Percentiles rank a stretch among this genome's conserved stretches.
phyloP scores from a whole-genome alignment of 805 yeast genomes.

The Yamadazyma kitorensis region DNA sequence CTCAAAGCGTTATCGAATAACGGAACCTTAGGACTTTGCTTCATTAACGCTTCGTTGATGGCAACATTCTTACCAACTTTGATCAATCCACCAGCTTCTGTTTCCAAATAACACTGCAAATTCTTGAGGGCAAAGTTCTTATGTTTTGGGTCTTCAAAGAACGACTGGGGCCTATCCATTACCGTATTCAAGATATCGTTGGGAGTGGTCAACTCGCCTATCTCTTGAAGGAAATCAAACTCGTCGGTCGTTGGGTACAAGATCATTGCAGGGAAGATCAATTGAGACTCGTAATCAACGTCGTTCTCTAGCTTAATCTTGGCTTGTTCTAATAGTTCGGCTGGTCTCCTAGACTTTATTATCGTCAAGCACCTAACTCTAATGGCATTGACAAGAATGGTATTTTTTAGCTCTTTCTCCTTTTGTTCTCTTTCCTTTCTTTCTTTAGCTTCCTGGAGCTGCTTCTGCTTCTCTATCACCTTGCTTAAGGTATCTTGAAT shows the following conservation, averaged over 20 bases:
- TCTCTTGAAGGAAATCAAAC: conserved; percentile 75
- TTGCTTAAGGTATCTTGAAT: conserved; percentile 45
- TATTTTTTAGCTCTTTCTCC: conserved; percentile 39
- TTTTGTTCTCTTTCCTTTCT: conserved; percentile 36
- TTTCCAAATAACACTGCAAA: conserved; percentile 77
- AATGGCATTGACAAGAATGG: conserved; percentile 57
- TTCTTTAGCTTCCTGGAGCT: conserved; percentile 24
- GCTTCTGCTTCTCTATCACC: conserved; percentile 37
- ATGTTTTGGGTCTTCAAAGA: conserved; percentile 65
- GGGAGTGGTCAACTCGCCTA: conserved; percentile 71
- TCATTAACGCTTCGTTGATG: conserved; percentile 60
- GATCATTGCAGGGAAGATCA: conserved; percentile 77
- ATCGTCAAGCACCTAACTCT: conserved; percentile 54
- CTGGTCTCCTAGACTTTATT: conserved; percentile 50
- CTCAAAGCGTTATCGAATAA: conserved; percentile 71
- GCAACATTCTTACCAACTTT: conserved; percentile 79
- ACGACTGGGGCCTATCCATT: conserved; percentile 60
- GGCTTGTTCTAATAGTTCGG: conserved; percentile 52
- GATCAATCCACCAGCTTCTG: conserved; percentile 77
- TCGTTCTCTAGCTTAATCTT: conserved; percentile 60
- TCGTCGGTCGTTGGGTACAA: conserved; percentile 82
- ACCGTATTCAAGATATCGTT: conserved; percentile 59
- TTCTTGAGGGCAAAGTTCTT: conserved; percentile 54
- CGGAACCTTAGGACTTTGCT: conserved; percentile 65
- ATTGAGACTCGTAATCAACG: conserved; percentile 68